Evolutionary conservation across 2,329 filamentous ascomycete species (phyloP).

Genomic region (Emmonsia crescens): DNA sequence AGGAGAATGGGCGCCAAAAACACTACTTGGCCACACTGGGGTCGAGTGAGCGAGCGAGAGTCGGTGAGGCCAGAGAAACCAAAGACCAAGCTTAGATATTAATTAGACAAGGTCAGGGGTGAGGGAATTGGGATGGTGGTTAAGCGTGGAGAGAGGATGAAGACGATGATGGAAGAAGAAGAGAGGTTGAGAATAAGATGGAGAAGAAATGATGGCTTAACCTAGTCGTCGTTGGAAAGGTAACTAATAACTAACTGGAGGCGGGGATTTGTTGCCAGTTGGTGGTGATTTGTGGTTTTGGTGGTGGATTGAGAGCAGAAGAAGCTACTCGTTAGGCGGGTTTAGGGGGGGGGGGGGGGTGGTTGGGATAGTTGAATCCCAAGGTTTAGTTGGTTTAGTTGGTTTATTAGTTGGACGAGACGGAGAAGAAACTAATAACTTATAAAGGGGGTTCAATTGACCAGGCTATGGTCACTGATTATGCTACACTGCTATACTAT

Average conservation of each 20-base stretch:
- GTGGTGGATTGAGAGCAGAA: background rate
- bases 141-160: background rate
- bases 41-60: background rate
- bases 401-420: background rate
- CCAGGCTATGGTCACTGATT: too few relatives aligned
- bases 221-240: background rate
- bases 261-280: background rate
- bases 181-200: background rate
- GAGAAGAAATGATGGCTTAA: background rate
- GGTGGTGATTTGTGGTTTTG: background rate
- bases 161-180: background rate
- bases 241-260: background rate
- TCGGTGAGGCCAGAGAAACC: background rate
- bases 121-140: background rate
- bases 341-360: background rate
- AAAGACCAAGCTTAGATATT: background rate
- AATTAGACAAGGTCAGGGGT: background rate
- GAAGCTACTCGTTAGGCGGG: background rate
- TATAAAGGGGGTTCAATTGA: too few relatives aligned
- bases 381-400: background rate
- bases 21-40: background rate
- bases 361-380: background rate
- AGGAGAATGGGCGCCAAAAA: constrained; percentile 1
- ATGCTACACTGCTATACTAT: background rate
- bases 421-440: too few relatives aligned